Percentiles rank a stretch among this genome's conserved stretches.
phyloP scores from a whole-genome alignment of 2,329 filamentous ascomycete genomes.

The Cercospora canescens region DNA sequence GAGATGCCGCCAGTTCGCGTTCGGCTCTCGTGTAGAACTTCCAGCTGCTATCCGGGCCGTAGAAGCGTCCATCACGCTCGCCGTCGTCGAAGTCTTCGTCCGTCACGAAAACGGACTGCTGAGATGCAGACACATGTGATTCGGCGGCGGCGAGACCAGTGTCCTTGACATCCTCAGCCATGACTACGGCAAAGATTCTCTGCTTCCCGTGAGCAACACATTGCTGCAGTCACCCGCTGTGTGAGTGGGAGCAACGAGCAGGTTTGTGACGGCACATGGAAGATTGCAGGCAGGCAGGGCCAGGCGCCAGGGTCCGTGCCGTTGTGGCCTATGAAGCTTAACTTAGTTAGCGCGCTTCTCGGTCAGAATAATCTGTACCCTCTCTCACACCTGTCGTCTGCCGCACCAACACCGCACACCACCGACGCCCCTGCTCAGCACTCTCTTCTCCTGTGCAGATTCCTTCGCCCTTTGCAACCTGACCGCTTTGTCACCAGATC shows the following conservation, averaged over 20 bases:
- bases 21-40: slow-evolving; percentile 61
- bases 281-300: not conserved
- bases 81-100: slow-evolving; percentile 19
- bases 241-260: not conserved
- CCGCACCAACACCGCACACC: not conserved
- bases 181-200: not conserved
- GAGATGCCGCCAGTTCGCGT: slow-evolving; percentile 60
- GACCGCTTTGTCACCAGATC: not conserved
- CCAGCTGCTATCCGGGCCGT: slow-evolving; percentile 70
- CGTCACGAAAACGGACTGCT: no score
- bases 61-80: slow-evolving; percentile 64
- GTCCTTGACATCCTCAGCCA: not conserved
- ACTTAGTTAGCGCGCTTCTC: slow-evolving; percentile 1
- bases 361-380: slow-evolving; percentile 1
- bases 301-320: not conserved
- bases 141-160: not conserved
- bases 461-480: not conserved
- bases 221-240: not conserved
- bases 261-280: not conserved
- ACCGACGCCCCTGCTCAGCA: not conserved
- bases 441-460: not conserved
- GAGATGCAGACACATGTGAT: no score
- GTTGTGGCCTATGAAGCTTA: not conserved
- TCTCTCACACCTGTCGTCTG: not conserved
- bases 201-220: not conserved